These are phyloP conservation scores for Brachypodium distachyon DNA, from an alignment of 202 grass and related monocot genomes.

Conservation along the genomic window DNA sequence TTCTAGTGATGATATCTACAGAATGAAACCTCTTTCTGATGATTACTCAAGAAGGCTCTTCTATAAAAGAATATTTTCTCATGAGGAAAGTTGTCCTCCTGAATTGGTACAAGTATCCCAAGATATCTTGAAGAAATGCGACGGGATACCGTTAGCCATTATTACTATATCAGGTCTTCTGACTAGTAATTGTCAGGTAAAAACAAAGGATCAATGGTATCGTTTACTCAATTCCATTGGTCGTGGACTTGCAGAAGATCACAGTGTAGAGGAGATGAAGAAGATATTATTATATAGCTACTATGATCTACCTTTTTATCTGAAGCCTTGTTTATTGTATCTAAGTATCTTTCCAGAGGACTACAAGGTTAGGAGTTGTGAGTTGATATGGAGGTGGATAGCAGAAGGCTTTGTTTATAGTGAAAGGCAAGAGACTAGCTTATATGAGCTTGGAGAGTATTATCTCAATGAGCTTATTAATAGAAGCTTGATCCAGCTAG, in stretches of 20 bases:
- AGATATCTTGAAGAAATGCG: background rate
- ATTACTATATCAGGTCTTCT: background rate
- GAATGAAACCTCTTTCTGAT: background rate
- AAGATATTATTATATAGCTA: background rate
- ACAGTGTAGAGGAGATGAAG: background rate
- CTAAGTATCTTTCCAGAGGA: background rate
- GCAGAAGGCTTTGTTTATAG: background rate
- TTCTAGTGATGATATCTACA: background rate
- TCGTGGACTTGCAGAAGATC: background rate
- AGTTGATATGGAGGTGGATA: background rate
- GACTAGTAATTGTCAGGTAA: background rate
- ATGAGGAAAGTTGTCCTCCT: background rate
- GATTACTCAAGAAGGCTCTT: background rate
- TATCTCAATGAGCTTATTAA: background rate
- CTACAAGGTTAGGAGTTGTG: background rate
- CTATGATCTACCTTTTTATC: background rate
- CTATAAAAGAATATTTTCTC: background rate
- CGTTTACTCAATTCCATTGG: background rate
- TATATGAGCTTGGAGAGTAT: background rate
- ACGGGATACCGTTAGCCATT: background rate
- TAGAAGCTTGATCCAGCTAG: background rate
- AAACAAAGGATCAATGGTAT: background rate
- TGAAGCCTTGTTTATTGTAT: background rate
- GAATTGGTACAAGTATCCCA: background rate
- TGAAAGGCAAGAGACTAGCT: background rate